phyloP scores from a whole-genome alignment of 768 basidiomycete species.

The Collybia sp. region DNA sequence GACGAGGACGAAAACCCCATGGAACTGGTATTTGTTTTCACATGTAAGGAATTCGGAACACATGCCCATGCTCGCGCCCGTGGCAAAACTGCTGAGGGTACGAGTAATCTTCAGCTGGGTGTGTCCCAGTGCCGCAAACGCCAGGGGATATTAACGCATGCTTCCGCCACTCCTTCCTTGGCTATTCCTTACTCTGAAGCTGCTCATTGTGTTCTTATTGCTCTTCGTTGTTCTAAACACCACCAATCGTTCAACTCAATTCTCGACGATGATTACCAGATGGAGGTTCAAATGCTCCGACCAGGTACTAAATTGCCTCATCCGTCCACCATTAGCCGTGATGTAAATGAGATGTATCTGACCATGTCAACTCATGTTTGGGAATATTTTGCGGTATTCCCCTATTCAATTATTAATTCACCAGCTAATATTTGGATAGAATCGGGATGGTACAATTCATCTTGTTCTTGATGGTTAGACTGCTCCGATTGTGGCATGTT shows the following conservation, averaged over 20 bases:
- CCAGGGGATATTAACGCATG: neutral
- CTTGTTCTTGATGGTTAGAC: slow-evolving; percentile 26
- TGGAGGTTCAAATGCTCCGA: slow-evolving; percentile 20
- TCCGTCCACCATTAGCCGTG: slow-evolving; percentile 16
- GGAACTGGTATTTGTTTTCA: too few species aligned
- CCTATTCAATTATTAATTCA: too few species aligned
- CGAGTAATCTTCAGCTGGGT: slow-evolving; percentile 6
- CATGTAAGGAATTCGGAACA: neutral
- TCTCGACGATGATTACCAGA: slow-evolving; percentile 15
- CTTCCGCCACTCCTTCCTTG: too few species aligned
- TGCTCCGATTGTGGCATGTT: slow-evolving; percentile 16
- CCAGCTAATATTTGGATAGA: too few species aligned
- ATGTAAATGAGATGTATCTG: slow-evolving; percentile 12
- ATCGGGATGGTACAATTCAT: slow-evolving; percentile 13
- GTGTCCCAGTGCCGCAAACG: slow-evolving; percentile 2
- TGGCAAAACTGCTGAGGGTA: slow-evolving; percentile 5
- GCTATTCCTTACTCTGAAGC: neutral
- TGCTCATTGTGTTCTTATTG: slow-evolving; percentile 18
- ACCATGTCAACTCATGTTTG: neutral
- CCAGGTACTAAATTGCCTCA: slow-evolving; percentile 19
- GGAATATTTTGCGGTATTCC: slow-evolving; percentile 3
- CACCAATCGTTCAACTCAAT: slow-evolving; percentile 18
- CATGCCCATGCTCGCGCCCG: neutral
- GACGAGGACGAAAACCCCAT: neutral
- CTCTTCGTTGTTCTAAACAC: slow-evolving; percentile 15